Evolutionary conservation across 768 basidiomycete species (phyloP), one percentile per base, ranked within the genome.

Genomic region (Naganishia vishniacii): DNA sequence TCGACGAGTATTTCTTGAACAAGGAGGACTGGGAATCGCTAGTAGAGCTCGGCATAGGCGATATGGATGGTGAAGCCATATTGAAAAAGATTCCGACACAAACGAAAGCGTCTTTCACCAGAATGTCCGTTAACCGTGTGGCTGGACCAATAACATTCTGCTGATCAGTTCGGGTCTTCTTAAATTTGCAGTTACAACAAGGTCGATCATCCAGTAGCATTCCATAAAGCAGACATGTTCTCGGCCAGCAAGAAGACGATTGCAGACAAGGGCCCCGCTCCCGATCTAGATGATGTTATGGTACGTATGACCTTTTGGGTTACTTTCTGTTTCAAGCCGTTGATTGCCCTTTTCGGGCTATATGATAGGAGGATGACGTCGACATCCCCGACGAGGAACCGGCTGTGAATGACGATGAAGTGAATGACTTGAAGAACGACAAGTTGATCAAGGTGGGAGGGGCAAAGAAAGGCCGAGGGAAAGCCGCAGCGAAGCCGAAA

Each of bases 11-110:
- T 75, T 97, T 85, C 77, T 78, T 99, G 32, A 86, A 86, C 3
- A 89, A 88, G 68, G 95, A 98, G 29, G 94, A 98, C 72, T 98
- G 93, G 94, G 95, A 99, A 71, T 86, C 91, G 11, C 81, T 98
- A 59, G 84, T 98, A 59, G 94, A 98, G 74, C 83, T 99, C 9
- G 95, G 94, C 0, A 83, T 99, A 8, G 95, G 85, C 63, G 82
- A 87, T 6, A 83, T 85, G 72, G 84, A 83, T 64, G 89, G 89
- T 51, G 88, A 88, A 0, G 6, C 79, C 1, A 82, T 94, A 12
- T 78, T 88, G 71, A 95, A 94, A 81, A 88, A 87, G 78, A 90
- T 99, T 31, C 79, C 89, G 0, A 70, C 86, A 0, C 83, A 87
- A 0, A 86, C 87, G 47, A 99, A 99, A 80, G 78, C 87, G 0